phyloP scores from a whole-genome alignment of 495 filamentous ascomycete genomes.

The Aspergillus cristatus region DNA sequence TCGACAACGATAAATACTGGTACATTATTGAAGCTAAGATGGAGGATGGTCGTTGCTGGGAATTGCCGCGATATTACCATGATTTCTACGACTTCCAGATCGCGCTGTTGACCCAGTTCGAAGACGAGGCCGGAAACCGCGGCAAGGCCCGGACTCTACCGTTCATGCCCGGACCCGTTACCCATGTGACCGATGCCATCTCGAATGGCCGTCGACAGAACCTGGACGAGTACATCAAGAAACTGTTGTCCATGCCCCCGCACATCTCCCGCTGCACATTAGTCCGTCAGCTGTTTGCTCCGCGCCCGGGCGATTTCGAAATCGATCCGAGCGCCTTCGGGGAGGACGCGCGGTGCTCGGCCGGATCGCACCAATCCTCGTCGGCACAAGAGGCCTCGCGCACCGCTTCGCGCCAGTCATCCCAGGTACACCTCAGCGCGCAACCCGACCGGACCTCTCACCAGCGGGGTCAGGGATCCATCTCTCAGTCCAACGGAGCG shows the following conservation, averaged over 20 bases:
- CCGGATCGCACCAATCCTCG: conserved; percentile 64
- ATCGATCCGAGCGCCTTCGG: conserved; percentile 60
- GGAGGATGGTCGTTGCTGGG: conserved; percentile 88
- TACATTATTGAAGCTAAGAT: conserved; percentile 90
- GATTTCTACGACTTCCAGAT: conserved; percentile 99
- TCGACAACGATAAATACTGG: conserved; percentile 97
- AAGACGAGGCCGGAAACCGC: conserved; percentile 79
- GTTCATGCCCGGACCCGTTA: conserved; percentile 98
- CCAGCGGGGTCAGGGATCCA: conserved; percentile 44
- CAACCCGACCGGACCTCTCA: conserved; percentile 51
- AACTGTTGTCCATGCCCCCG: conserved; percentile 69
- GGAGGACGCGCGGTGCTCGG: conserved; percentile 62
- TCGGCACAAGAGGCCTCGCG: conserved; percentile 18
- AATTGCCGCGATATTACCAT: conserved; percentile 86
- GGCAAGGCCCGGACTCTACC: conserved; percentile 72
- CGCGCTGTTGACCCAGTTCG: conserved; percentile 85
- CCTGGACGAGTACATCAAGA: conserved; percentile 90
- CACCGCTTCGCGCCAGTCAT: conserved; percentile 65
- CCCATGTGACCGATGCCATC: conserved; percentile 94
- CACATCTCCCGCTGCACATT: conserved; percentile 77
- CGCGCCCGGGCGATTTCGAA: conserved; percentile 85
- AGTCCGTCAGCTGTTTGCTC: conserved; percentile 83
- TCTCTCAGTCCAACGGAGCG: conserved; percentile 30
- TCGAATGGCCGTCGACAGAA: conserved; percentile 86
- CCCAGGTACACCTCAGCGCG: conserved; percentile 58